Base-by-base conservation (phyloP, 2,329 filamentous ascomycete species). In the Colletotrichum sp. region DNA sequence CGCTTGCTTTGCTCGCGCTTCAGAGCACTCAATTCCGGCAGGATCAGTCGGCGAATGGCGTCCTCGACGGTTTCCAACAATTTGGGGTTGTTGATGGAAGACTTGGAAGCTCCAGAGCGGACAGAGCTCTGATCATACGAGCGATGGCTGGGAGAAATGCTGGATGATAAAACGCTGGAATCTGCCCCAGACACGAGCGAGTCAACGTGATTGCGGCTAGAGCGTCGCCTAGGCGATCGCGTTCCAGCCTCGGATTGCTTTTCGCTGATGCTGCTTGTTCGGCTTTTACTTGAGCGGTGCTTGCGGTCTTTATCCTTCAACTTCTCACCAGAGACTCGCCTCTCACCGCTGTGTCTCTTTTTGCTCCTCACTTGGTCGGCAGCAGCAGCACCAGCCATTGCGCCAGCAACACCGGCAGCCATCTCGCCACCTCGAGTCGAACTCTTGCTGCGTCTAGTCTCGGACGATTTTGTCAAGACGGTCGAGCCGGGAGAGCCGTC, bases 1-100 rank as follows among this genome's bases (percentile, higher is more conserved):
- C 93, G 92, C 78, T 94, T 93, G 83, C 95, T 96, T 83, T 96
- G 94, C 81, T 98, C 96, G 80, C 96, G 93, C 84, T 98, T 98
- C 71, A 99, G 88, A 12, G 96, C 95, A 80, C 95, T 96, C 60
- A 99, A 89, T 84, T 99, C 96, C 0, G 97, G 97, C 4, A 99
- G 86, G 69, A 98, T 98, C 66, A 98, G 89, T 65, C 96, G 92
- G 77, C 95, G 93, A 81, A 98, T 98, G 16, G 96, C 96, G 85
- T 98, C 96, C 85, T 98, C 96, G 5, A 98, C 96, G 0, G 96
- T 97, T 81, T 97, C 95, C 3, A 98, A 90, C 3, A 98, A 87
- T 82, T 95, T 97, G 0, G 96, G 96, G 81, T 98, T 98, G 85
- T 98, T 98, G 83, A 98, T 95, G 0, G 95, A 96, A 5, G 95